These are phyloP conservation scores for Alternaria novae-zelandiae DNA, from an alignment of 2,329 filamentous ascomycete genomes.

Conservation along the genomic window DNA sequence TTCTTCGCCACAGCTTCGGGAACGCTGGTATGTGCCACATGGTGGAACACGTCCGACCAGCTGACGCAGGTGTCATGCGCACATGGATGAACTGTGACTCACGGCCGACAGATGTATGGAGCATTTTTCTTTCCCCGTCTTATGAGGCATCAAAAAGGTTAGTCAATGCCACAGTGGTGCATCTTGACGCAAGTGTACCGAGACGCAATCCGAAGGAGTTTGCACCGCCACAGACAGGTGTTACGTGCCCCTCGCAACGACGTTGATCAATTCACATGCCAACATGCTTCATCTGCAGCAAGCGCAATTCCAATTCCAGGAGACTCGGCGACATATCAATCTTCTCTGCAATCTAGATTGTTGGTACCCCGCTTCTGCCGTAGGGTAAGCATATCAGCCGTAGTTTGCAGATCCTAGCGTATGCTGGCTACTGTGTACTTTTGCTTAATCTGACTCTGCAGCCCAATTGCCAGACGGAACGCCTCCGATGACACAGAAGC, in stretches of 20 bases:
- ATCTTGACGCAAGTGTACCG: slow-evolving; percentile 7
- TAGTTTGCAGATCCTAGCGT: slow-evolving; percentile 11
- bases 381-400: slow-evolving; percentile 2
- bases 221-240: slow-evolving; percentile 10
- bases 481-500: slow-evolving; percentile 1
- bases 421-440: neutral
- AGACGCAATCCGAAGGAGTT: neutral
- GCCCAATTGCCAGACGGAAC: slow-evolving; percentile 8
- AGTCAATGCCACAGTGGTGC: neutral
- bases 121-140: neutral
- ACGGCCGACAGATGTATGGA: neutral
- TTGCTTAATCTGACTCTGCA: neutral
- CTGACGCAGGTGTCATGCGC: slow-evolving; percentile 2
- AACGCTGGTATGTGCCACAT: slow-evolving; percentile 13
- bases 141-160: neutral
- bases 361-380: slow-evolving; percentile 5
- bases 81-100: slow-evolving; percentile 5
- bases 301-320: neutral
- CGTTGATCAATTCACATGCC: slow-evolving; percentile 5
- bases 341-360: slow-evolving; percentile 1
- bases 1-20: slow-evolving; percentile 16
- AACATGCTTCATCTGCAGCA: neutral
- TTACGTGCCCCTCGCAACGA: slow-evolving; percentile 3
- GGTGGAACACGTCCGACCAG: slow-evolving; percentile 1
- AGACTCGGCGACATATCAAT: slow-evolving; percentile 2